Conservation (phyloP, 768 basidiomycete species). For the Ramaria rubella region DNA sequence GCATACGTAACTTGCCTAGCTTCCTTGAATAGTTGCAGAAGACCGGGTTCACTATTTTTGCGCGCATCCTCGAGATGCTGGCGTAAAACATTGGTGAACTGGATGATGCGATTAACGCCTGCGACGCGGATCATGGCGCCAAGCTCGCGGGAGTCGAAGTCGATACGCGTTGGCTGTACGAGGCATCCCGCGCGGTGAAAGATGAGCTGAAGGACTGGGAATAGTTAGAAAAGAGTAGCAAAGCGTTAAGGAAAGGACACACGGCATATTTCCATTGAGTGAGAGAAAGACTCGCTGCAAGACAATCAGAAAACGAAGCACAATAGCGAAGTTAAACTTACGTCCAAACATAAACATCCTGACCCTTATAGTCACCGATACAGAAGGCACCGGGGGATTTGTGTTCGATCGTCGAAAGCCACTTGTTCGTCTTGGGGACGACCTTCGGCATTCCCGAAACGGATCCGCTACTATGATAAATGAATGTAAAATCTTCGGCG, state of each 20-base stretch:
- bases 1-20: constrained; percentile 62
- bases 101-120: constrained; percentile 66
- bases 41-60: constrained; percentile 41
- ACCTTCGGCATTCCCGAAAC: constrained; percentile 82
- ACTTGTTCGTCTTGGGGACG: constrained; percentile 61
- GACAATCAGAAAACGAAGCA: constrained; percentile 26
- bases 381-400: constrained; percentile 51
- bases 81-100: constrained; percentile 65
- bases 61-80: constrained; percentile 56
- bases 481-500: constrained; percentile 45
- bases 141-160: constrained; percentile 63
- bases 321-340: constrained; percentile 32
- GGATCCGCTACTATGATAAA: constrained; percentile 78
- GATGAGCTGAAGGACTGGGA: constrained; percentile 59
- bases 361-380: constrained; percentile 43
- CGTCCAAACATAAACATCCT: constrained; percentile 72
- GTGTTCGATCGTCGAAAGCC: constrained; percentile 54
- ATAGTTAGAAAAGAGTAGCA: constrained; percentile 18
- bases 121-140: constrained; percentile 63
- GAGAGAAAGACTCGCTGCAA: constrained; percentile 76
- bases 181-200: constrained; percentile 69
- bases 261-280: constrained; percentile 69
- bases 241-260: constrained; percentile 28
- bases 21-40: constrained; percentile 47
- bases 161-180: constrained; percentile 60